Percentiles rank a stretch among this genome's conserved stretches.
Conservation (phyloP, 2,329 filamentous ascomycete genomes). For the Alternaria triticimaculans region DNA sequence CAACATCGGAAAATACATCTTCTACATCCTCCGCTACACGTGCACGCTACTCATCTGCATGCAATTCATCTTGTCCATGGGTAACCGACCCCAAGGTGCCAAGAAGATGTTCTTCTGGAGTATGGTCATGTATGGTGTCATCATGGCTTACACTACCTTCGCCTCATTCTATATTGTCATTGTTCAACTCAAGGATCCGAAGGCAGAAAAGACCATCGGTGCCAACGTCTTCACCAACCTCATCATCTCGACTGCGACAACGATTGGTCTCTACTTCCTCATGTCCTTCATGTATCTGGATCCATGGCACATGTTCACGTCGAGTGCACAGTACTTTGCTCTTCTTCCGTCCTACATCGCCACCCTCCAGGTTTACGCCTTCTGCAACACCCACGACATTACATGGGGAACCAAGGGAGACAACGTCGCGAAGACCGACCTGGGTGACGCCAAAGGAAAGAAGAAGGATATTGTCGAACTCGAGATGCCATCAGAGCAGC, state of each 20-base stretch:
- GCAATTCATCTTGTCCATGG: slow-evolving; percentile 95
- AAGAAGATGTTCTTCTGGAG: slow-evolving; percentile 87
- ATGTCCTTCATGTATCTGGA: slow-evolving; percentile 97
- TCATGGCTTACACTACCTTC: slow-evolving; percentile 96
- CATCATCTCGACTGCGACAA: slow-evolving; percentile 86
- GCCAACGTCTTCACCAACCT: slow-evolving; percentile 95
- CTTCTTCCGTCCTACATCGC: slow-evolving; percentile 94
- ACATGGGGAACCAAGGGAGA: slow-evolving; percentile 99
- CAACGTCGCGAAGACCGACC: slow-evolving; percentile 91
- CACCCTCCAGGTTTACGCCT: slow-evolving; percentile 96
- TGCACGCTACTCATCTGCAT: slow-evolving; percentile 88
- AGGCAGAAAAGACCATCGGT: slow-evolving; percentile 65
- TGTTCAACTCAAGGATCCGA: slow-evolving; percentile 70
- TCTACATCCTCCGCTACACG: slow-evolving; percentile 82
- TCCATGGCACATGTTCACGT: slow-evolving; percentile 99
- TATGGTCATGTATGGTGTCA: slow-evolving; percentile 88
- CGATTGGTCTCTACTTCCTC: slow-evolving; percentile 91
- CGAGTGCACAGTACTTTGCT: slow-evolving; percentile 87
- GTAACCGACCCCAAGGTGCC: slow-evolving; percentile 93
- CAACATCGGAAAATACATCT: slow-evolving; percentile 82
- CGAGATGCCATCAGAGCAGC: slow-evolving; percentile 96
- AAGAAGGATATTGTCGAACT: slow-evolving; percentile 81
- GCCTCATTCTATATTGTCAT: slow-evolving; percentile 88
- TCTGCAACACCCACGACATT: slow-evolving; percentile 99
- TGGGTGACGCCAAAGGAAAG: slow-evolving; percentile 83